Percentiles rank a stretch among this genome's conserved stretches.
Conservation (phyloP, 1,284 basidiomycete genomes). For the Apiotrichum gracile region DNA sequence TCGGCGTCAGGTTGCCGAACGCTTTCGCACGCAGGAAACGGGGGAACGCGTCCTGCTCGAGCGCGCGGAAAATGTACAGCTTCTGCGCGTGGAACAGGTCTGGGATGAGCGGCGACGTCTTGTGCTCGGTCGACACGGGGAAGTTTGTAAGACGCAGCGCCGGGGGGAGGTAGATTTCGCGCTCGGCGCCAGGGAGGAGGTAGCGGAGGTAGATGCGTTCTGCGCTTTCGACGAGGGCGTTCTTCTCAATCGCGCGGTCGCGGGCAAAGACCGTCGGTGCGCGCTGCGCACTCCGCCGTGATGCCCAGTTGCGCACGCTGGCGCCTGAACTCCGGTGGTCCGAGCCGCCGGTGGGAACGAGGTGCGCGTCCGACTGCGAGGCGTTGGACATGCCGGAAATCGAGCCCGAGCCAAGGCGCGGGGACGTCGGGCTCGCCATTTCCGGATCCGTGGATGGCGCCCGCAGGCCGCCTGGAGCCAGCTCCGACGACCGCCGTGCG, state of each 20-base stretch:
- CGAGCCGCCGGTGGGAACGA: neutral
- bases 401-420: neutral
- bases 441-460: constrained; percentile 27
- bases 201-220: constrained; percentile 94
- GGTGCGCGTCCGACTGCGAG: neutral
- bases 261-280: constrained; percentile 85
- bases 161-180: constrained; percentile 86
- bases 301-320: constrained; percentile 4
- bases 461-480: neutral
- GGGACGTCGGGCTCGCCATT: neutral
- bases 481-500: constrained; percentile 13
- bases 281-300: constrained; percentile 47
- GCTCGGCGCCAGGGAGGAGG: constrained; percentile 58
- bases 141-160: constrained; percentile 45
- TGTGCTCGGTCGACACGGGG: constrained; percentile 58
- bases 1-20: constrained; percentile 91
- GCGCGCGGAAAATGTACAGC: constrained; percentile 92
- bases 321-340: constrained; percentile 1
- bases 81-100: constrained; percentile 97
- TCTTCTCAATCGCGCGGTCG: constrained; percentile 79
- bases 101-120: constrained; percentile 79
- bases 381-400: neutral
- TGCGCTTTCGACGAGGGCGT: constrained; percentile 83
- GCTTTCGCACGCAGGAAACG: constrained; percentile 92
- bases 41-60: constrained; percentile 97